A percentile compares a stretch with the other conserved stretches of the same genome.
phyloP scores from a whole-genome alignment of 306 rosid genomes.

The Parietaria judaica region DNA sequence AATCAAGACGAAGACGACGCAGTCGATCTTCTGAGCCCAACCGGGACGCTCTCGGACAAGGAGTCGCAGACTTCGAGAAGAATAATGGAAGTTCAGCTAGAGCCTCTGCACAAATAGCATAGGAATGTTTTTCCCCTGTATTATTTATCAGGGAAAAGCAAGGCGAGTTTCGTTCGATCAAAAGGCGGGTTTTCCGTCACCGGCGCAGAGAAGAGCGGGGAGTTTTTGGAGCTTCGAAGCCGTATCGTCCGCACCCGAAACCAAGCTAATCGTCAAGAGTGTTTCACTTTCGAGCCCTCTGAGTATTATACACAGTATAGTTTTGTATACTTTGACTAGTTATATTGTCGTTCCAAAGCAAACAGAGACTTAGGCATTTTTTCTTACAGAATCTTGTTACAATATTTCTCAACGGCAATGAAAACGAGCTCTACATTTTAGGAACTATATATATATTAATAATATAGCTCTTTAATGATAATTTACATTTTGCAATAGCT shows the following conservation, averaged over 20 bases:
- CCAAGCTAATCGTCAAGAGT: slow-evolving; percentile 8
- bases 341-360: slow-evolving; percentile 7
- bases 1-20: slow-evolving; percentile 73
- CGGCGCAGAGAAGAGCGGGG: background rate
- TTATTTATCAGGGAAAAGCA: slow-evolving; percentile 14
- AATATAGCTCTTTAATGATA: background rate
- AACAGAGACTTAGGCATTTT: slow-evolving; percentile 7
- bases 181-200: slow-evolving; percentile 2
- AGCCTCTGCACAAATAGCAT: slow-evolving; percentile 65
- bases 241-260: background rate
- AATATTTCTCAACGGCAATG: slow-evolving; percentile 1
- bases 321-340: slow-evolving; percentile 25
- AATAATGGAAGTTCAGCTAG: slow-evolving; percentile 87
- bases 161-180: slow-evolving; percentile 20
- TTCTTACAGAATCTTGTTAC: slow-evolving; percentile 3
- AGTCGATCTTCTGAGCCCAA: slow-evolving; percentile 58
- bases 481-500: slow-evolving; percentile 1
- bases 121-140: slow-evolving; percentile 13
- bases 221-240: background rate
- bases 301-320: slow-evolving; percentile 1
- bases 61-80: slow-evolving; percentile 40
- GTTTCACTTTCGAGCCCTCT: slow-evolving; percentile 1
- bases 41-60: slow-evolving; percentile 30
- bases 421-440: slow-evolving; percentile 9
- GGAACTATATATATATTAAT: slow-evolving; percentile 14